Evolutionary conservation across 2,329 filamentous ascomycete species (phyloP).

Genomic region (Xylariaceae sp.): DNA sequence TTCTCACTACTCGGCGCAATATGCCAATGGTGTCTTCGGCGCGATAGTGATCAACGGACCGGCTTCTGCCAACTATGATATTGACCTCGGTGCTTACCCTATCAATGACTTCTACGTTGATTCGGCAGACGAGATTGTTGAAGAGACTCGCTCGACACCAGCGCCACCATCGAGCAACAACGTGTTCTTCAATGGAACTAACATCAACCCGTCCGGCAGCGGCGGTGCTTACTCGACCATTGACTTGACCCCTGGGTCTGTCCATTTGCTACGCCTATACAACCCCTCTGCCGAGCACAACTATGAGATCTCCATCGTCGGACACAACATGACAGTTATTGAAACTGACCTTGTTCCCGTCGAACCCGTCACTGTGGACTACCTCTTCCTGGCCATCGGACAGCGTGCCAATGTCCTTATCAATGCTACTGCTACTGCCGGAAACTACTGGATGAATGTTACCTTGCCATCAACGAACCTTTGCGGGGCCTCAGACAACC

Average conservation of each 20-base stretch:
- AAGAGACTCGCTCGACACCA: constrained; percentile 14
- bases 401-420: constrained; percentile 45
- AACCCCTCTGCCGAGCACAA: constrained; percentile 48
- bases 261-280: constrained; percentile 45
- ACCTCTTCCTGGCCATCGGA: constrained; percentile 48
- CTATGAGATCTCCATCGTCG: constrained; percentile 48
- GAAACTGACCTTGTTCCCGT: constrained; percentile 52
- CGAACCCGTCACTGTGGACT: constrained; percentile 44
- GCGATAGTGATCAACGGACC: constrained; percentile 45
- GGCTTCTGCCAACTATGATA: constrained; percentile 39
- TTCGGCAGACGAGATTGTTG: constrained; percentile 27
- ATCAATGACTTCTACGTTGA: constrained; percentile 52
- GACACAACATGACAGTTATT: constrained; percentile 50
- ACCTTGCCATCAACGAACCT: constrained; percentile 14
- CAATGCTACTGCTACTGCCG: constrained; percentile 32
- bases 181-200: constrained; percentile 42
- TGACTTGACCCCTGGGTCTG: constrained; percentile 38
- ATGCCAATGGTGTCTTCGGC: constrained; percentile 45
- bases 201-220: constrained; percentile 28
- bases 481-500: constrained; percentile 18
- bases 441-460: constrained; percentile 31
- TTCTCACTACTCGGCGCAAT: constrained; percentile 42
- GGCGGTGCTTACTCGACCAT: constrained; percentile 31
- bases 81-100: constrained; percentile 48
- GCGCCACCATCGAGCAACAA: constrained; percentile 31